Percentiles rank a stretch among this genome's conserved stretches.
These are phyloP conservation scores for Colletotrichum sp. DNA, from an alignment of 2,329 filamentous ascomycete species.

Conservation along the genomic window DNA sequence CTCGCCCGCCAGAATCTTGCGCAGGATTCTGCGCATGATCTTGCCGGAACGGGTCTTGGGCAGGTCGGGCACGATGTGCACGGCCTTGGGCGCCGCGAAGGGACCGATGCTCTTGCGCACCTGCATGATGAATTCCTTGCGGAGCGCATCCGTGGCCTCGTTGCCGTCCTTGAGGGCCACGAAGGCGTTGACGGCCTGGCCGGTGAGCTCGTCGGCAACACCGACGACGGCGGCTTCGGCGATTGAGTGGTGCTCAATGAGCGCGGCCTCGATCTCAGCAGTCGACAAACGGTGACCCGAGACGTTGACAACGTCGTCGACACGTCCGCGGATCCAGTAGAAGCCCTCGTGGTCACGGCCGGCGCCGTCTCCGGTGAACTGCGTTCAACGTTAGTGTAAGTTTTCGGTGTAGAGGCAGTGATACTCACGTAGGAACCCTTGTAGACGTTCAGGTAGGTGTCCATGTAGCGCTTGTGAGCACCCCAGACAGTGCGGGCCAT, in stretches of 20 bases:
- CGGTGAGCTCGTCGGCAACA: conserved; percentile 90
- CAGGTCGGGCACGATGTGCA: conserved; percentile 89
- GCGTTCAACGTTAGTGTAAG: neutral
- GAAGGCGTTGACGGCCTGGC: conserved; percentile 97
- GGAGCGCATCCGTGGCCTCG: conserved; percentile 77
- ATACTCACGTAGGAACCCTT: conserved; percentile 93
- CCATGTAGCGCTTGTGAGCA: conserved; percentile 97
- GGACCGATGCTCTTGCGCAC: conserved; percentile 97
- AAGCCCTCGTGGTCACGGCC: conserved; percentile 97
- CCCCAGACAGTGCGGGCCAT: conserved; percentile 99
- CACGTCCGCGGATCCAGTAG: conserved; percentile 99
- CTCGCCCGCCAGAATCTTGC: conserved; percentile 97
- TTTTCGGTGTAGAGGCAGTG: neutral
- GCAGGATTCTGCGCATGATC: conserved; percentile 97
- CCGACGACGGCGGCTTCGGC: conserved; percentile 96
- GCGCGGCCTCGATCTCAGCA: conserved; percentile 95
- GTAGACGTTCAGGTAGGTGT: conserved; percentile 97
- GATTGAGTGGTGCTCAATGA: conserved; percentile 88
- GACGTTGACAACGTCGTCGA: conserved; percentile 98
- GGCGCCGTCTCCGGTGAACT: conserved; percentile 93
- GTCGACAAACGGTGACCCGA: conserved; percentile 95
- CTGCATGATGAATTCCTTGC: conserved; percentile 93
- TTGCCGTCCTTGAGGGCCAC: conserved; percentile 88
- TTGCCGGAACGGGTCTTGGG: conserved; percentile 98
- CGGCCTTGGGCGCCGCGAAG: conserved; percentile 93